A percentile compares a stretch with the other conserved stretches of the same genome.
These are phyloP conservation scores for Candida sanyiensis DNA, from an alignment of 805 yeast genomes.

Conservation along the genomic window DNA sequence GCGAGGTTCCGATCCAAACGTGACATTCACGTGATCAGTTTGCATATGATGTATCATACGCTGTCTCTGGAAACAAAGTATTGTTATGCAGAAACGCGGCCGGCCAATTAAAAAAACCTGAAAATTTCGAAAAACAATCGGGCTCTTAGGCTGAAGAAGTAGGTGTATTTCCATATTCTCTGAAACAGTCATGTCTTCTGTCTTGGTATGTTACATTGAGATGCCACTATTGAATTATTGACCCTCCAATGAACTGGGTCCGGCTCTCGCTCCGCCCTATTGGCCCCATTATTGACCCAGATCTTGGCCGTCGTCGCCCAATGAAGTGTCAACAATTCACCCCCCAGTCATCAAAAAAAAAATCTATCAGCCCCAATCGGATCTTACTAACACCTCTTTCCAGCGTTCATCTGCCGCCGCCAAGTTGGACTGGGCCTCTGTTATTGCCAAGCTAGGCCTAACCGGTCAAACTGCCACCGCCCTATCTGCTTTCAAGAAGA, in stretches of 20 bases:
- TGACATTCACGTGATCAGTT: constrained; percentile 1
- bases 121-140: constrained; percentile 5
- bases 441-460: constrained; percentile 81
- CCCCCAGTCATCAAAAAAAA: too few relatives aligned
- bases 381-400: constrained; percentile 31
- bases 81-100: constrained; percentile 2
- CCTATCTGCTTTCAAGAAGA: constrained; percentile 90
- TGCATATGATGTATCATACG: constrained; percentile 4
- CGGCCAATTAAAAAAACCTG: constrained; percentile 8
- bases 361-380: too few relatives aligned
- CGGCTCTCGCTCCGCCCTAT: too few relatives aligned
- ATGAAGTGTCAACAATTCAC: too few relatives aligned
- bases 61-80: background rate
- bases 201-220: constrained; percentile 13
- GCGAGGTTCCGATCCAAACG: background rate
- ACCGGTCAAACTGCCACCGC: constrained; percentile 89
- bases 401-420: constrained; percentile 53
- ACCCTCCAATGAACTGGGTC: background rate
- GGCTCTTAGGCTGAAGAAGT: background rate
- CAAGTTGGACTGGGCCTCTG: constrained; percentile 93
- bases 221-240: too few relatives aligned
- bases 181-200: constrained; percentile 13
- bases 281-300: too few relatives aligned
- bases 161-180: constrained; percentile 2
- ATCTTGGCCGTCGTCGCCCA: too few relatives aligned